Conservation (phyloP, 257 asterid genomes). For the Nicotiana otophora region DNA sequence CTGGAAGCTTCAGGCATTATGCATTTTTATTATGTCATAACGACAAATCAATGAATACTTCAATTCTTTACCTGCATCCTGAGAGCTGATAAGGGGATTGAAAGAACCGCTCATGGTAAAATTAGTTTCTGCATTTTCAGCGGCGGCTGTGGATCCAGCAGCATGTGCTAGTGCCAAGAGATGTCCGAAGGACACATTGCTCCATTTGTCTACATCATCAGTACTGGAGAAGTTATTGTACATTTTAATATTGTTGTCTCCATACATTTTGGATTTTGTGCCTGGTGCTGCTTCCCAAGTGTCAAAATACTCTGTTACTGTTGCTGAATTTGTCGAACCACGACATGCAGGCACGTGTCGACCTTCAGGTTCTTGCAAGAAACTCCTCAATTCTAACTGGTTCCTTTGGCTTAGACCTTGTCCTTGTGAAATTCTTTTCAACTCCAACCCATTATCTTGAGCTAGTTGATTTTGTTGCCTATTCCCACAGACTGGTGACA, state of each 20-base stretch:
- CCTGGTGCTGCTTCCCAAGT: conserved; percentile 30
- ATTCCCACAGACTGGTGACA: conserved; percentile 33
- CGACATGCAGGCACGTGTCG: background rate
- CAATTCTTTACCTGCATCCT: conserved; percentile 10
- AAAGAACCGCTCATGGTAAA: background rate
- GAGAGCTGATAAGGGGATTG: conserved; percentile 12
- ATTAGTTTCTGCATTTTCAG: conserved; percentile 15
- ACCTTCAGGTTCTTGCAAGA: conserved; percentile 21
- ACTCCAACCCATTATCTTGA: conserved; percentile 15
- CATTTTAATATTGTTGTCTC: background rate
- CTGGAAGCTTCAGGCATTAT: background rate
- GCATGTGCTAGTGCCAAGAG: conserved; percentile 40
- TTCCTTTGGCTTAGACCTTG: background rate
- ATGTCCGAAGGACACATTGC: conserved; percentile 28
- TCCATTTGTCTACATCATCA: conserved; percentile 22
- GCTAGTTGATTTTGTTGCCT: conserved; percentile 17
- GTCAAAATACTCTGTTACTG: conserved; percentile 10
- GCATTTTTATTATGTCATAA: background rate
- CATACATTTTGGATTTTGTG: conserved; percentile 17
- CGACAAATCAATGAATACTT: background rate
- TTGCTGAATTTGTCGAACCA: conserved; percentile 6
- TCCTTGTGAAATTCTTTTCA: background rate
- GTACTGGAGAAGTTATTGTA: conserved; percentile 6
- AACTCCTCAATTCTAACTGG: conserved; percentile 15
- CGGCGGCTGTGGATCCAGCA: background rate